Percentiles rank a stretch among this genome's conserved stretches.
Conservation (phyloP, 176 grass and related monocot genomes). For the Guadua angustifolia region DNA sequence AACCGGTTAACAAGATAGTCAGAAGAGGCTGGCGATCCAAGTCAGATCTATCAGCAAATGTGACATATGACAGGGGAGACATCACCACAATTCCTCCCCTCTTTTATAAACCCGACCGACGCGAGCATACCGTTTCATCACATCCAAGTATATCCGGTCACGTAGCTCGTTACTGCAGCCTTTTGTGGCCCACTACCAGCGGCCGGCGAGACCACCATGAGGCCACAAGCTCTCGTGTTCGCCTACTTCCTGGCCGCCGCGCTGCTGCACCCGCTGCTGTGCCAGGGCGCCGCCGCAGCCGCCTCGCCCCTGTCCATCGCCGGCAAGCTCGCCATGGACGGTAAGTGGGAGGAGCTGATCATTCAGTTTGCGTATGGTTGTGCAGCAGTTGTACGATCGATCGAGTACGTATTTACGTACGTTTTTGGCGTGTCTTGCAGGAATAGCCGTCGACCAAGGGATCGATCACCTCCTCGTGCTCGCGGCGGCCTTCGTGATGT, state of each 20-base stretch:
- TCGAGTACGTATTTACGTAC: no score
- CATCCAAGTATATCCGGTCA: not conserved
- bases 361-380: not conserved
- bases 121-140: not conserved
- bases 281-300: not conserved
- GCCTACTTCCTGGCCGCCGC: slow-evolving; percentile 14
- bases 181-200: no score
- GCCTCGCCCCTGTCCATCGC: not conserved
- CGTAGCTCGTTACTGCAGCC: no score
- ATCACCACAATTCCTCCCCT: not conserved
- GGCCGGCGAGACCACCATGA: not conserved
- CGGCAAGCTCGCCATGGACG: slow-evolving; percentile 14
- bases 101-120: slow-evolving; percentile 16
- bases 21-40: slow-evolving; percentile 10
- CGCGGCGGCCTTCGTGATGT: slow-evolving; percentile 29
- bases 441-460: slow-evolving; percentile 8
- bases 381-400: not conserved
- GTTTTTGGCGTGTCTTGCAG: not conserved
- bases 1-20: no score
- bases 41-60: not conserved
- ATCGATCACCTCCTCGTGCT: slow-evolving; percentile 40
- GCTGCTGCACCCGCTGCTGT: slow-evolving; percentile 34
- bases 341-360: not conserved
- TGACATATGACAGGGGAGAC: not conserved
- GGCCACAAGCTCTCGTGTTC: slow-evolving; percentile 17